Conservation (phyloP, 1,139 yeast genomes). For the Scheffersomyces illinoinensis region DNA sequence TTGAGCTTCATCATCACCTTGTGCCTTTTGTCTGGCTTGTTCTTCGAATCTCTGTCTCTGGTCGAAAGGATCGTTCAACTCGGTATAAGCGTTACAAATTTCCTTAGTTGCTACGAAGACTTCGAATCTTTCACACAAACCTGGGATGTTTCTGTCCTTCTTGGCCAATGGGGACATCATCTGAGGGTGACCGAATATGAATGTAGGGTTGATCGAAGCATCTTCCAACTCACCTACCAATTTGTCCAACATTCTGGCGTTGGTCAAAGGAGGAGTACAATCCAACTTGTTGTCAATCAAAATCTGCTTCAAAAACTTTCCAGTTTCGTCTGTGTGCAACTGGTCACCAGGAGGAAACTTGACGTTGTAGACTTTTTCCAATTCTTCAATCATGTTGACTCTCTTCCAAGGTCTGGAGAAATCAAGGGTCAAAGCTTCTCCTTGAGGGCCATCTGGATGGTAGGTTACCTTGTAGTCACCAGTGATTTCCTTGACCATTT, state of each 20-base stretch:
- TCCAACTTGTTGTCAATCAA: constrained; percentile 81
- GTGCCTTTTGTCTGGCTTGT: constrained; percentile 97
- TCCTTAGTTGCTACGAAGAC: constrained; percentile 98
- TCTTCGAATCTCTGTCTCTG: constrained; percentile 97
- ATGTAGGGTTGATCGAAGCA: constrained; percentile 92
- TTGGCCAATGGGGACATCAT: constrained; percentile 99
- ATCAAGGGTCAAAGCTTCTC: constrained; percentile 76
- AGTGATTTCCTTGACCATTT: constrained; percentile 94
- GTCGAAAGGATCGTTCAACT: constrained; percentile 97
- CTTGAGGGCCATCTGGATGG: constrained; percentile 91
- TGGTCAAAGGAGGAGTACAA: constrained; percentile 95
- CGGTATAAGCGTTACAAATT: constrained; percentile 97
- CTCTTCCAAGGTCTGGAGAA: constrained; percentile 98
- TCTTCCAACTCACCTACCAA: constrained; percentile 95
- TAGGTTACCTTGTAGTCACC: constrained; percentile 83
- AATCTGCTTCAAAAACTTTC: constrained; percentile 80
- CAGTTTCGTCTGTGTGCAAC: constrained; percentile 92
- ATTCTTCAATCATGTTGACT: constrained; percentile 93
- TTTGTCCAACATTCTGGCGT: constrained; percentile 98
- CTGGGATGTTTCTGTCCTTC: constrained; percentile 88
- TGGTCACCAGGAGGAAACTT: constrained; percentile 95
- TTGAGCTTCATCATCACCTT: constrained; percentile 99
- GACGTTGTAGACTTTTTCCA: constrained; percentile 82
- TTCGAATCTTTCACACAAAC: constrained; percentile 97
- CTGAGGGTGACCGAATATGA: constrained; percentile 98